Base-by-base conservation (phyloP, 1,284 basidiomycete genomes). In the Exobasidium cylindrosporum region DNA sequence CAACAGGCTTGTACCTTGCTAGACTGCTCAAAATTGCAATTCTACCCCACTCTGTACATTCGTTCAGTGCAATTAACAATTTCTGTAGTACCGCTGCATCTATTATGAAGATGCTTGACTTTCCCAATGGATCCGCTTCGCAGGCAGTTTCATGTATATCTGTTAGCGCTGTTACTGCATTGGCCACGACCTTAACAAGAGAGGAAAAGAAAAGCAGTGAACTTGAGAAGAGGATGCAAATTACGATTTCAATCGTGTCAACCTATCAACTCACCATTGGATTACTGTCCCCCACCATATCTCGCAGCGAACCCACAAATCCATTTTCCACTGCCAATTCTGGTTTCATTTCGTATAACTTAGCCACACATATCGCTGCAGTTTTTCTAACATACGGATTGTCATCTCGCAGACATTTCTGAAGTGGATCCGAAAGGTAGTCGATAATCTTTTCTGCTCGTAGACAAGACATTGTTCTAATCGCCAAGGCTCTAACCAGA, bases 401-500 rank as follows among this genome's bases (percentile, higher is more conserved):
- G 71, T 97, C 93, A 81, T 97, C 95, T 35, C 87, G 85, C 40
- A 98, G 83, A 72, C 90, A 91, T 73, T 92, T 91, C 73, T 91
- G 89, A 7, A 98, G 83, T 0, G 95, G 95, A 76, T 94, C 91
- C 63, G 90, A 92, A 43, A 98, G 87, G 82, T 97, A 97, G 83
- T 96, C 93, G 82, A 97, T 92, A 80, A 97, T 98, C 87, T 97
- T 97, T 81, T 97, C 94, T 1, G 95, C 94, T 44, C 93, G 89
- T 53, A 98, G 83, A 76, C 92, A 92, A 44, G 92, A 92, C 95
- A 98, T 98, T 2, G 95, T 98, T 28, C 95, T 88, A 79, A 98
- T 97, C 30, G 96, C 91, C 53, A 98, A 85, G 0, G 95, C 95
- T 57, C 95, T 88, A 29, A 98, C 91, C 63, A 98, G 89, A 0